Evolutionary conservation across 768 basidiomycete genomes (phyloP), one percentile per base, ranked within the genome.

Genomic region (Lepiota venenata): DNA sequence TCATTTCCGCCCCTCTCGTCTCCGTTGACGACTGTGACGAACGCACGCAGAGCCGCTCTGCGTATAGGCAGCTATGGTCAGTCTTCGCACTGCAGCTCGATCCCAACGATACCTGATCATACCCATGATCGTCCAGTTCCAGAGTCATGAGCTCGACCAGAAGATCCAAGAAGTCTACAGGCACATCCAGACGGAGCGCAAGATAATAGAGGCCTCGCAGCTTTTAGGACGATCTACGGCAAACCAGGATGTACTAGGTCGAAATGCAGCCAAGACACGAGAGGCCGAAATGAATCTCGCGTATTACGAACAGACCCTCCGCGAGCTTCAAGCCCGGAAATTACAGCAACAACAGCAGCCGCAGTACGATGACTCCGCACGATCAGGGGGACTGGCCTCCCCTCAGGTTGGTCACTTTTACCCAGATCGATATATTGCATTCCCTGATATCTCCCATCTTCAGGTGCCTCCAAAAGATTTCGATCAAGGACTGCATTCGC

Each of bases 111-210:
- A 9, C 27, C 47, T 58, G 61, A 65, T 64, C 59, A 32, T 44
- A 29, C 46, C 58, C 62, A 66, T 66, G 52, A 22, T 48, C 58
- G 40, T 56, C 62, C 50, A 22, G 41, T 68, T 67, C 58, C 63
- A 79, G 78, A 71, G 70, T 68, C 69, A 76, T 62, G 87, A 91
- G 73, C 77, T 93, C 73, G 91, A 93, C 83, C 85, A 86, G 82
- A 95, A 94, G 83, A 93, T 95, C 68, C 85, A 87, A 69, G 91
- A 93, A 71, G 85, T 94, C 64, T 83, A 87, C 74, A 87, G 83
- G 71, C 88, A 89, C 69, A 94, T 96, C 69, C 83, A 88, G 74
- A 93, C 88, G 35, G 92, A 96, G 74, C 88, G 88, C 71, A 94
- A 92, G 80, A 86, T 95, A 67, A 78, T 96, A 60, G 91, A 94